These are phyloP conservation scores for Serendipita sp. DNA, from an alignment of 768 basidiomycete species.

Conservation along the genomic window DNA sequence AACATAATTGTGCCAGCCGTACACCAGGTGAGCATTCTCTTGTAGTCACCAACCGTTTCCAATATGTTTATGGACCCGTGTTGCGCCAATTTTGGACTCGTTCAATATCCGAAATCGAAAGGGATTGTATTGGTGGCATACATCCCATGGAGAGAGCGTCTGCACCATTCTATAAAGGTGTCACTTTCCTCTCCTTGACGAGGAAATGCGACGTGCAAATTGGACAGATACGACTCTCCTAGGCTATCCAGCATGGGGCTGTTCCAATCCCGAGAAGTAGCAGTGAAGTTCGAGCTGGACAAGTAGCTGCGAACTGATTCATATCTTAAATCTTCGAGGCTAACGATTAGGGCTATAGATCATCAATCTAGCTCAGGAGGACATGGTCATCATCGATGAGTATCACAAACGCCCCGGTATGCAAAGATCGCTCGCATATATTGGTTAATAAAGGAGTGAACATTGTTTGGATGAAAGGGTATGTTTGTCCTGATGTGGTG, in stretches of 20 bases:
- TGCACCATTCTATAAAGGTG: slow-evolving; percentile 20
- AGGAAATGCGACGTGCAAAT: slow-evolving; percentile 28
- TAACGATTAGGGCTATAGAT: slow-evolving; percentile 8
- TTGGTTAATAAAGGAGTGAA: slow-evolving; percentile 7
- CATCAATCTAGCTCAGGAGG: slow-evolving; percentile 10
- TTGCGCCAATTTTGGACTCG: slow-evolving; percentile 41
- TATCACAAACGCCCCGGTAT: slow-evolving; percentile 12
- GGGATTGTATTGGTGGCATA: slow-evolving; percentile 55
- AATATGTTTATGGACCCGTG: slow-evolving; percentile 30
- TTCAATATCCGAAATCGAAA: slow-evolving; percentile 35
- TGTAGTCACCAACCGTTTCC: not conserved
- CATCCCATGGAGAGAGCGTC: slow-evolving; percentile 26
- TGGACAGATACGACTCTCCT: slow-evolving; percentile 13
- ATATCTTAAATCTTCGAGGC: not conserved
- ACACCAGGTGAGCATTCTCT: slow-evolving; percentile 42
- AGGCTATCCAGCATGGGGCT: slow-evolving; percentile 13
- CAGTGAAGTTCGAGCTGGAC: not conserved
- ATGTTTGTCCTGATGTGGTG: not conserved
- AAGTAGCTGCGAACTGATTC: not conserved
- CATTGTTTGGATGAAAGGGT: slow-evolving; percentile 12
- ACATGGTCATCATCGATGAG: slow-evolving; percentile 7
- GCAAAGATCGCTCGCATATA: slow-evolving; percentile 3
- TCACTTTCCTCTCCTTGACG: slow-evolving; percentile 20
- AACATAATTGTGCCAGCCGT: slow-evolving; percentile 38
- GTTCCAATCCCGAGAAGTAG: slow-evolving; percentile 13